Conservation (phyloP, 768 basidiomycete genomes). For the Macrolepiota dolichaula region DNA sequence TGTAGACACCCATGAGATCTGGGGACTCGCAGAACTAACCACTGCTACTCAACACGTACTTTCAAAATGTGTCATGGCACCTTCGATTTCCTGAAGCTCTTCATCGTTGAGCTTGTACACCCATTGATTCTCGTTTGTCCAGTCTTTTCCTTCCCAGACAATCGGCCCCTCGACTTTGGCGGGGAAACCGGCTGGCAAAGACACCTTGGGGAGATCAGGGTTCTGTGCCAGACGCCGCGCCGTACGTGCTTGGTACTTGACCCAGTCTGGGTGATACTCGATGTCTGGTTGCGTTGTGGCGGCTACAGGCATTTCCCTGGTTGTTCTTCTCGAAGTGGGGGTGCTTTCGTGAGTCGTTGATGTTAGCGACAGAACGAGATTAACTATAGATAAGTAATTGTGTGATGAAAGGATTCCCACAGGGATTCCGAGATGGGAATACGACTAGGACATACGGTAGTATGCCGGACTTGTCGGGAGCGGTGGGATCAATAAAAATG, state of each 20-base stretch:
- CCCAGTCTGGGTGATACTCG: conserved; percentile 33
- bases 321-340: not conserved
- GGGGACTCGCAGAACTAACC: not conserved
- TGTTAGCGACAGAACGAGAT: not conserved
- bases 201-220: conserved; percentile 24
- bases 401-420: not conserved
- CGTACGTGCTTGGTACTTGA: conserved; percentile 35
- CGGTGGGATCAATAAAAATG: too few species aligned
- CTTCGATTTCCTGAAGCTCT: conserved; percentile 34
- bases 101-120: conserved; percentile 28
- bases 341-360: not conserved
- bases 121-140: conserved; percentile 36
- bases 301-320: not conserved
- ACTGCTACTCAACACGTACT: not conserved
- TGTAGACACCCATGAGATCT: not conserved
- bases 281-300: conserved; percentile 30
- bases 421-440: not conserved
- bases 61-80: conserved; percentile 23
- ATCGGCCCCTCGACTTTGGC: conserved; percentile 29
- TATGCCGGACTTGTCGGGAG: not conserved
- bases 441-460: not conserved
- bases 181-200: conserved; percentile 35
- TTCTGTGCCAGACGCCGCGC: conserved; percentile 30
- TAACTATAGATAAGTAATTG: not conserved
- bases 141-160: conserved; percentile 43